A percentile compares a stretch with the other conserved stretches of the same genome.
Evolutionary conservation across 1,284 basidiomycete species (phyloP).

Genomic region (Tylopilus sp.): DNA sequence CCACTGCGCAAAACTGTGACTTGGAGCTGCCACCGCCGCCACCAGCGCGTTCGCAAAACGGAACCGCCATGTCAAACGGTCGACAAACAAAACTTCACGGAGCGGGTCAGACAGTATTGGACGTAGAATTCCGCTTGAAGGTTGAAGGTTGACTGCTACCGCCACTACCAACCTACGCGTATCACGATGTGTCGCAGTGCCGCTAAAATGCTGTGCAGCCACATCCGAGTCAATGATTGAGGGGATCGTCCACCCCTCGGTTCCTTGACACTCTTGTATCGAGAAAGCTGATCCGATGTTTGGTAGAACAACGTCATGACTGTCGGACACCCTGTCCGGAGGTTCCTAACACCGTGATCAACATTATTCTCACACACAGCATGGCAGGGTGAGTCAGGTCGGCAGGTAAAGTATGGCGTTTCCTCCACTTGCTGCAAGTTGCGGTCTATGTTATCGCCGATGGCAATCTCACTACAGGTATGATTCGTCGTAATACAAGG

Average conservation of each 20-base stretch:
- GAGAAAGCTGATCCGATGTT: neutral
- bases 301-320: slow-evolving; percentile 2
- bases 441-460: slow-evolving; percentile 22
- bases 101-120: neutral
- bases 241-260: neutral
- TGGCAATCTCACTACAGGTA: slow-evolving; percentile 22
- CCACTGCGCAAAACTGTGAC: slow-evolving; percentile 8
- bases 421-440: slow-evolving; percentile 15
- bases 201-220: slow-evolving; percentile 13
- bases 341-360: slow-evolving; percentile 10
- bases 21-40: neutral
- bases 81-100: neutral
- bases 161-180: slow-evolving; percentile 1
- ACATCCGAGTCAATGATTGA: neutral
- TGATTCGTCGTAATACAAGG: slow-evolving; percentile 6
- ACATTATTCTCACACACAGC: slow-evolving; percentile 33
- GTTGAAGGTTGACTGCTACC: slow-evolving; percentile 1
- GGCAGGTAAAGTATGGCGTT: slow-evolving; percentile 30
- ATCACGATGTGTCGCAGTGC: neutral
- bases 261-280: neutral
- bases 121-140: neutral
- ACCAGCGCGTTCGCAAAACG: neutral
- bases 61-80: neutral
- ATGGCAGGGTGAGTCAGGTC: slow-evolving; percentile 30
- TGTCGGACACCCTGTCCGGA: slow-evolving; percentile 10